Evolutionary conservation across 1,284 basidiomycete genomes (phyloP).

Genomic region (Tetrapyrgos nigripes): DNA sequence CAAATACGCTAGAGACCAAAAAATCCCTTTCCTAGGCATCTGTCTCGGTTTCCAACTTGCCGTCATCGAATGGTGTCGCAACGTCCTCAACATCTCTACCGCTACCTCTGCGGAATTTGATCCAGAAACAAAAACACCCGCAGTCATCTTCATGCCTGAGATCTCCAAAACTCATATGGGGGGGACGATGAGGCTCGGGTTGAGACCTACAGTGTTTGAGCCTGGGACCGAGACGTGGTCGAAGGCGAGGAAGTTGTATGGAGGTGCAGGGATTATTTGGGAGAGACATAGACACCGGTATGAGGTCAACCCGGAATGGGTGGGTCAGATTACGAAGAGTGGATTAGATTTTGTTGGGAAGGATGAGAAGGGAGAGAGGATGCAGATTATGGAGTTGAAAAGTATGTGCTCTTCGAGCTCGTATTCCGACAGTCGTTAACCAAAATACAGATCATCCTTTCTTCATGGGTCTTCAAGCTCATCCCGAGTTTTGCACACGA

Average conservation of each 20-base stretch:
- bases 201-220: slow-evolving; percentile 93
- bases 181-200: slow-evolving; percentile 96
- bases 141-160: slow-evolving; percentile 99
- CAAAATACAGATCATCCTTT: slow-evolving; percentile 88
- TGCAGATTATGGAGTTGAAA: slow-evolving; percentile 94
- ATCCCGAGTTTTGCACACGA: slow-evolving; percentile 99
- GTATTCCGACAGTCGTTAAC: neutral
- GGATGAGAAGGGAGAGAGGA: slow-evolving; percentile 95
- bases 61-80: slow-evolving; percentile 94
- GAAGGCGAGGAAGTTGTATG: slow-evolving; percentile 84
- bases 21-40: slow-evolving; percentile 95
- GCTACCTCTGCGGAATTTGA: slow-evolving; percentile 92
- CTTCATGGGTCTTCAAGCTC: slow-evolving; percentile 95
- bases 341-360: slow-evolving; percentile 90
- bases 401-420: slow-evolving; percentile 50
- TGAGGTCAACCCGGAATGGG: slow-evolving; percentile 93
- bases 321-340: slow-evolving; percentile 68
- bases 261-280: slow-evolving; percentile 87
- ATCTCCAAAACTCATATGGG: slow-evolving; percentile 98
- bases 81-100: slow-evolving; percentile 80
- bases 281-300: slow-evolving; percentile 98
- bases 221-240: slow-evolving; percentile 66
- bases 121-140: slow-evolving; percentile 63
- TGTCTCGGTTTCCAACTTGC: slow-evolving; percentile 99
- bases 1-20: slow-evolving; percentile 96